A percentile compares a stretch with the other conserved stretches of the same genome.
Conservation (phyloP, 352 stramenopile species). For the Pythium chondricola region DNA sequence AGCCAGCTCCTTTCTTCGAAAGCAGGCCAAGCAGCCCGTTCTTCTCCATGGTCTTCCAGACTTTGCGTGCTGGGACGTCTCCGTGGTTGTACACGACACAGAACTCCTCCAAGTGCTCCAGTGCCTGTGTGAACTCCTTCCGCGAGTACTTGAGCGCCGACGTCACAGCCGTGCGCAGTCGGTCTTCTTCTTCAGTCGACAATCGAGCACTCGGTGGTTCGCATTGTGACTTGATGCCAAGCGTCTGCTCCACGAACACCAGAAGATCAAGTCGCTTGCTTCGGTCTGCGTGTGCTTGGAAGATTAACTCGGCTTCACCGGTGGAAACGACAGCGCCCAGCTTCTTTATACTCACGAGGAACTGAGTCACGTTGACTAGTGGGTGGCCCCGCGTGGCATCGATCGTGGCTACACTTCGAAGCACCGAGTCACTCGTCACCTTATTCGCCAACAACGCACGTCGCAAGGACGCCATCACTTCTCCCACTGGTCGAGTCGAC, state of each 20-base stretch:
- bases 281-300: background rate
- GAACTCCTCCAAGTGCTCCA: slow-evolving; percentile 39
- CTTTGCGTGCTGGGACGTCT: slow-evolving; percentile 19
- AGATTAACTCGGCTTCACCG: slow-evolving; percentile 2
- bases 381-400: background rate
- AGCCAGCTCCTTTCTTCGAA: slow-evolving; percentile 25
- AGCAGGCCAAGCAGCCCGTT: slow-evolving; percentile 37
- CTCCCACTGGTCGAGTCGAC: background rate
- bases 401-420: background rate
- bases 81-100: slow-evolving; percentile 42
- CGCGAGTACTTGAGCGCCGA: slow-evolving; percentile 27
- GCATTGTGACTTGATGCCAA: slow-evolving; percentile 2
- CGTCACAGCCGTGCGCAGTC: slow-evolving; percentile 21
- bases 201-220: background rate
- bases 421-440: background rate
- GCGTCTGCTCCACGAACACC: slow-evolving; percentile 16
- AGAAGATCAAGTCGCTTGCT: background rate
- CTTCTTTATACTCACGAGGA: slow-evolving; percentile 10
- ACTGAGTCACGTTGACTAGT: slow-evolving; percentile 4
- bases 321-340: slow-evolving; percentile 1
- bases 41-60: slow-evolving; percentile 47
- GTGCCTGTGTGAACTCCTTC: slow-evolving; percentile 23
- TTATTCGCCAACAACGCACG: background rate
- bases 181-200: slow-evolving; percentile 25
- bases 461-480: background rate